These are phyloP conservation scores for Ilex paraguariensis DNA, from an alignment of 305 asterid genomes.

Conservation along the genomic window DNA sequence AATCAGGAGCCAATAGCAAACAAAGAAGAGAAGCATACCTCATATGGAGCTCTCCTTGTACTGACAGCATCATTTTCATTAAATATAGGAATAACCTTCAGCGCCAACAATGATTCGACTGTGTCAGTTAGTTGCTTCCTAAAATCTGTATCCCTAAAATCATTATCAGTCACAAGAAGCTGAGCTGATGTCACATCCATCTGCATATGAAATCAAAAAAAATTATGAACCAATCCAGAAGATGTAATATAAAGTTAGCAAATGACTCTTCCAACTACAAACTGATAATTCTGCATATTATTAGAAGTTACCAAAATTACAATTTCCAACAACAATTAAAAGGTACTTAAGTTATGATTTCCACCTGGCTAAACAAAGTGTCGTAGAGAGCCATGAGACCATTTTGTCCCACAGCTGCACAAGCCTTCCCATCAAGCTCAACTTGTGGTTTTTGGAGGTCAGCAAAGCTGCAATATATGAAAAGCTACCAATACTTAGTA, in stretches of 20 bases:
- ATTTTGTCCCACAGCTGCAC: slow-evolving; percentile 99
- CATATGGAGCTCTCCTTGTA: slow-evolving; percentile 95
- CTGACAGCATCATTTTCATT: slow-evolving; percentile 98
- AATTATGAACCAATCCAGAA: neutral
- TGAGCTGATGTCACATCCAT: slow-evolving; percentile 93
- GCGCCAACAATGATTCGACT: slow-evolving; percentile 56
- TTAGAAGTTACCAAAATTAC: neutral
- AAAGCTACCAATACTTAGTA: neutral
- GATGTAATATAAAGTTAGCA: slow-evolving; percentile 8
- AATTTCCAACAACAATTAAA: neutral
- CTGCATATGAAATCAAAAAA: slow-evolving; percentile 32
- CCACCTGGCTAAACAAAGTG: slow-evolving; percentile 92
- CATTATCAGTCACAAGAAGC: slow-evolving; percentile 89
- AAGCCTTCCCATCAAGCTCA: slow-evolving; percentile 97
- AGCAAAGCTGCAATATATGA: slow-evolving; percentile 57
- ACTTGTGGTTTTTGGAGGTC: slow-evolving; percentile 94
- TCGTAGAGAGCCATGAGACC: slow-evolving; percentile 98
- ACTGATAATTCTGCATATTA: neutral
- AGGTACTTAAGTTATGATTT: slow-evolving; percentile 8
- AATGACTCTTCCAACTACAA: slow-evolving; percentile 1
- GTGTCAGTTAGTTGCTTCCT: slow-evolving; percentile 83
- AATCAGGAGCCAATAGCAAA: slow-evolving; percentile 7
- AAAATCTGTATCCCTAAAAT: slow-evolving; percentile 76
- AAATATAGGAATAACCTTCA: slow-evolving; percentile 87
- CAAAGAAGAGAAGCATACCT: slow-evolving; percentile 45